These are phyloP conservation scores for Ceratobasidium sp. DNA, from an alignment of 1,284 basidiomycete genomes.

Conservation along the genomic window DNA sequence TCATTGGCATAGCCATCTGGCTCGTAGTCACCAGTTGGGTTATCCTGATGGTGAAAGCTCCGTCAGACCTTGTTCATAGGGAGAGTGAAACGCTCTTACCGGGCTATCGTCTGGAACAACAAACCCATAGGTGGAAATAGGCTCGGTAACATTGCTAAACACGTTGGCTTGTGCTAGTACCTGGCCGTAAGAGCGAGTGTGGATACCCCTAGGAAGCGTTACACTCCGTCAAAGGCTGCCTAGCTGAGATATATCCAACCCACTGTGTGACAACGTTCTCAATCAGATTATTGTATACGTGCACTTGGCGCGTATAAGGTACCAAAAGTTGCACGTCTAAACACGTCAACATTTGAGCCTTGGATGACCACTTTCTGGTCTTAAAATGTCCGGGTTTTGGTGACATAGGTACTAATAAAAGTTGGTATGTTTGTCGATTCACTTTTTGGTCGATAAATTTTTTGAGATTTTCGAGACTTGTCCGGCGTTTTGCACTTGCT, in stretches of 20 bases:
- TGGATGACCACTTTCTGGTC: too few species aligned
- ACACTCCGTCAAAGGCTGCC: background rate
- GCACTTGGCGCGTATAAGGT: too few species aligned
- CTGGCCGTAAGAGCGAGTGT: slow-evolving; percentile 35
- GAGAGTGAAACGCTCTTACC: slow-evolving; percentile 1
- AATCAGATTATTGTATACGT: slow-evolving; percentile 33
- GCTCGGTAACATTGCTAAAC: slow-evolving; percentile 32
- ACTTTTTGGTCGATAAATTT: too few species aligned
- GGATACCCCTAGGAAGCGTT: slow-evolving; percentile 20
- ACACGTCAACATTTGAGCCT: too few species aligned
- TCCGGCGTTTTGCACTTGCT: too few species aligned
- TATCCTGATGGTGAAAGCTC: background rate
- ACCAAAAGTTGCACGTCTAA: too few species aligned
- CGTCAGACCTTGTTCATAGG: background rate
- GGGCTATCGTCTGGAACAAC: slow-evolving; percentile 42
- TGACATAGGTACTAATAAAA: too few species aligned
- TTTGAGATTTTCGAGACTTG: too few species aligned
- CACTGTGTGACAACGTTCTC: slow-evolving; percentile 39
- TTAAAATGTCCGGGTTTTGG: too few species aligned
- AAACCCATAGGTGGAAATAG: slow-evolving; percentile 35
- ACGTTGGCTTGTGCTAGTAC: slow-evolving; percentile 41
- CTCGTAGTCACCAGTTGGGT: slow-evolving; percentile 34
- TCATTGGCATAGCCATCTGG: slow-evolving; percentile 41
- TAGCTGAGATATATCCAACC: background rate
- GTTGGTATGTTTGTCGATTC: too few species aligned